Percentiles rank a stretch among this genome's conserved stretches.
Evolutionary conservation across 345 rosid species (phyloP).

Genomic region (Eucalyptus caleyi): DNA sequence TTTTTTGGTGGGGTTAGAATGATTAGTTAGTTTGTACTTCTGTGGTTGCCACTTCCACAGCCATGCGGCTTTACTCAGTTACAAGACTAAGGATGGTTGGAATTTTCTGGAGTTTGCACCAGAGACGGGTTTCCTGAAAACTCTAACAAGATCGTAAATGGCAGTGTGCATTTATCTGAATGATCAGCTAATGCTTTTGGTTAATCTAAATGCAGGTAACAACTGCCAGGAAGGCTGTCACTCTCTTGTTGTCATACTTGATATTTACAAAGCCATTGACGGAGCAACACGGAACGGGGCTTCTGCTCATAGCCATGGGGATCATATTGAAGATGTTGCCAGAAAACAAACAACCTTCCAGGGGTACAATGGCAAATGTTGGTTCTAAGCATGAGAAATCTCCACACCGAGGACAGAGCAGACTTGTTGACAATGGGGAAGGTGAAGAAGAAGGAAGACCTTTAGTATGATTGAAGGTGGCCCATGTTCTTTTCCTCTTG

Average conservation of each 20-base stretch:
- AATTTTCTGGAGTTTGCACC: not conserved
- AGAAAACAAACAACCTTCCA: slow-evolving; percentile 25
- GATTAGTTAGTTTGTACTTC: not conserved
- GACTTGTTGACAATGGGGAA: not conserved
- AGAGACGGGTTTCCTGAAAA: not conserved
- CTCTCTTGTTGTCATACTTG: slow-evolving; percentile 61
- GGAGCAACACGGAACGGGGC: slow-evolving; percentile 71
- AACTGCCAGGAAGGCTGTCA: slow-evolving; percentile 77
- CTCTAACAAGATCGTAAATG: not conserved
- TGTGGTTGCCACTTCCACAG: not conserved
- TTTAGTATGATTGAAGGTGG: slow-evolving; percentile 22
- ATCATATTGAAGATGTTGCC: slow-evolving; percentile 75
- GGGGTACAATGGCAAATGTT: not conserved
- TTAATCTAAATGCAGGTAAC: slow-evolving; percentile 36
- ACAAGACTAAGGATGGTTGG: not conserved
- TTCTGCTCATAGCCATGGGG: slow-evolving; percentile 73
- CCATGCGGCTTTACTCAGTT: not conserved
- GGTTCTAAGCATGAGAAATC: slow-evolving; percentile 1
- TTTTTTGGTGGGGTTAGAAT: not conserved
- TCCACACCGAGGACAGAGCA: not conserved
- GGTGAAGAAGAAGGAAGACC: slow-evolving; percentile 39
- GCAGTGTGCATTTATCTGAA: not conserved
- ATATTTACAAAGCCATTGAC: slow-evolving; percentile 88
- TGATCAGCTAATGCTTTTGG: not conserved
- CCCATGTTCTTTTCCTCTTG: not conserved